Base-by-base conservation (phyloP, 352 stramenopile species). In the Globisporangium acanthophoron region DNA sequence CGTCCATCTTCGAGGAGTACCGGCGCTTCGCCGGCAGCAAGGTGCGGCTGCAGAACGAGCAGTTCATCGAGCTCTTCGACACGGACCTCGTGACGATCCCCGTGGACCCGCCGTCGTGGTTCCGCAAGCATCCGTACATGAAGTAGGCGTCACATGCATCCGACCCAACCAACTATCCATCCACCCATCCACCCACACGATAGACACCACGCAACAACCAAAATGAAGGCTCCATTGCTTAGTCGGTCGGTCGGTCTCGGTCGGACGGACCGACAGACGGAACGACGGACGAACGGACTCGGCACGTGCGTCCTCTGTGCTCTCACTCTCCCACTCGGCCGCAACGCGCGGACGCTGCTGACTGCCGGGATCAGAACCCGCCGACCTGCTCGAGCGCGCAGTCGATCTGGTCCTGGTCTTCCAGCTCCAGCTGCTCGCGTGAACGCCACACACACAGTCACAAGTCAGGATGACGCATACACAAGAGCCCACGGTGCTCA, bases 381-480 rank as follows among this genome's bases (percentile, higher is more conserved):
- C 87, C 87, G 37, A 91, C 82, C 66, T 96, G 87, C 66, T 96
- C 86, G 6, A 98, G 80, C 67, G 97, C 90, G 62, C 92, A 98
- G 77, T 99, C 95, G 67, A 99, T 98, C 73, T 98, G 93, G 76
- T 99, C 96, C 74, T 98, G 94, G 71, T 99, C 96, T 66, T 99
- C 95, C 50, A 99, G 80, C 60, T 99, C 96, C 40, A 99, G 73
- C 58, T 76, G 53, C 50, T n/a, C 40, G 24, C 41, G 37, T 31
- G 54, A 31, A 18, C 2, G 49, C 24, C 4, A 9, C n/a, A 16
- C 12, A 46, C 18, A 50, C 8, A 44, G 5, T 8, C 20, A 27
- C 18, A 16, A 3, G 16, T 62, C 13, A 47, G 43, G 29, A 41
- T 37, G 29, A 20, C 13, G 18, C 46, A 21, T 33, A 18, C 31